Conservation (phyloP, 345 rosid species). For the Populus euphratica region DNA sequence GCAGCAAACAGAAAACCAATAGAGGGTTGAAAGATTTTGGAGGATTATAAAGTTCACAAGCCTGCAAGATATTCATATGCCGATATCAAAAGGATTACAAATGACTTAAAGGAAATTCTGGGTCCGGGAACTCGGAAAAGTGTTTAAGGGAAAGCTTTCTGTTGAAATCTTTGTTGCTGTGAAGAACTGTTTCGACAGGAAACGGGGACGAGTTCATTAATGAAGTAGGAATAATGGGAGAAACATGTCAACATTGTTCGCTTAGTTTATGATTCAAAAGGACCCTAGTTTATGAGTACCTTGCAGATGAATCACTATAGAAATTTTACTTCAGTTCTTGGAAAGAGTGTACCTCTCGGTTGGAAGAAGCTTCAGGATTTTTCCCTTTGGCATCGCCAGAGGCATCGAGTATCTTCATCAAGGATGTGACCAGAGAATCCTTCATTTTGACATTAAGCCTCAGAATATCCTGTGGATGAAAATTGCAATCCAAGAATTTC, state of each 20-base stretch:
- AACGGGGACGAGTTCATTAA: slow-evolving; percentile 21
- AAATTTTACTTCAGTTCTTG: not conserved
- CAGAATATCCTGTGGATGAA: slow-evolving; percentile 9
- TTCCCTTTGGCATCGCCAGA: slow-evolving; percentile 14
- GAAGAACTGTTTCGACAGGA: slow-evolving; percentile 14
- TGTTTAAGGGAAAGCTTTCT: slow-evolving; percentile 23
- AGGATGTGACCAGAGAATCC: slow-evolving; percentile 12
- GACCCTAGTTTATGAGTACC: slow-evolving; percentile 5
- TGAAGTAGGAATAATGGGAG: slow-evolving; percentile 15
- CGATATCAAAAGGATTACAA: slow-evolving; percentile 23
- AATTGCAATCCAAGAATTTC: slow-evolving; percentile 18
- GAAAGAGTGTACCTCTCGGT: not conserved
- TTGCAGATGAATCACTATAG: not conserved
- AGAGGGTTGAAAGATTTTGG: slow-evolving; percentile 18
- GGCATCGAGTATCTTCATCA: slow-evolving; percentile 23
- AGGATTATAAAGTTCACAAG: slow-evolving; percentile 21
- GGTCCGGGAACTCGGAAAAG: slow-evolving; percentile 23
- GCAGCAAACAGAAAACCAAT: slow-evolving; percentile 6
- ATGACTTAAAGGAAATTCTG: slow-evolving; percentile 12
- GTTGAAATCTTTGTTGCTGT: slow-evolving; percentile 24
- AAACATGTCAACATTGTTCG: slow-evolving; percentile 11
- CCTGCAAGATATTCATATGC: slow-evolving; percentile 18
- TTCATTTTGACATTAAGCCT: slow-evolving; percentile 15
- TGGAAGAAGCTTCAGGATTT: slow-evolving; percentile 15
- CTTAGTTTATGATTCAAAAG: slow-evolving; percentile 8